These are phyloP conservation scores for Tieghemiomyces parasiticus DNA, from an alignment of 192 early-diverging fungal species.

Conservation along the genomic window DNA sequence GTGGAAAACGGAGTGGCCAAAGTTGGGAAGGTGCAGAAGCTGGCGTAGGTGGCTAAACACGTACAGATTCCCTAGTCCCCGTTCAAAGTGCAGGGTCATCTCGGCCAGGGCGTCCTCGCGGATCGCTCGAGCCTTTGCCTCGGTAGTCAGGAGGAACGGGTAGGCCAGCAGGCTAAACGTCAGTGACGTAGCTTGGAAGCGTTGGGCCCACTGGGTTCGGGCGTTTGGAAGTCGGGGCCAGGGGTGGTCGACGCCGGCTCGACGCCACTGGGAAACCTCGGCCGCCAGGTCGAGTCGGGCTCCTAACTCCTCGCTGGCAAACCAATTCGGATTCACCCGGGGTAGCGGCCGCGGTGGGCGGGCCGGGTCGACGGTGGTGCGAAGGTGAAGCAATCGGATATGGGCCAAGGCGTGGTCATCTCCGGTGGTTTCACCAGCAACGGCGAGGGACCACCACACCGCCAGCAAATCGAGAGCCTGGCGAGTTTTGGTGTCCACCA, in stretches of 20 bases:
- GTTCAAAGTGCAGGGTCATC: conserved; percentile 7
- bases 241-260: no score
- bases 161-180: conserved; percentile 1
- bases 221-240: no score
- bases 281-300: not conserved
- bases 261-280: not conserved
- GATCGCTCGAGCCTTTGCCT: not conserved
- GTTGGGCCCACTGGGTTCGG: not conserved
- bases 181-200: no score
- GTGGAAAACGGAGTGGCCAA: not conserved
- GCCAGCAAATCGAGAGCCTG: conserved; percentile 1
- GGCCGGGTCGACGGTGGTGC: no score
- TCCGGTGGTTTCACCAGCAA: no score
- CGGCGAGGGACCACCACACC: conserved; percentile 4
- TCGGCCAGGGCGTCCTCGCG: conserved; percentile 2
- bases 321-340: not conserved
- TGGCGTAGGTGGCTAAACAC: not conserved
- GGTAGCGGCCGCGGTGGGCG: no score
- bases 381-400: no score
- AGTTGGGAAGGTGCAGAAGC: not conserved
- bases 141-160: not conserved
- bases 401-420: no score
- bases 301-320: not conserved
- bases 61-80: not conserved
- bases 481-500: not conserved